phyloP scores from a whole-genome alignment of 1,139 yeast species.

The Wickerhamomyces sp. region DNA sequence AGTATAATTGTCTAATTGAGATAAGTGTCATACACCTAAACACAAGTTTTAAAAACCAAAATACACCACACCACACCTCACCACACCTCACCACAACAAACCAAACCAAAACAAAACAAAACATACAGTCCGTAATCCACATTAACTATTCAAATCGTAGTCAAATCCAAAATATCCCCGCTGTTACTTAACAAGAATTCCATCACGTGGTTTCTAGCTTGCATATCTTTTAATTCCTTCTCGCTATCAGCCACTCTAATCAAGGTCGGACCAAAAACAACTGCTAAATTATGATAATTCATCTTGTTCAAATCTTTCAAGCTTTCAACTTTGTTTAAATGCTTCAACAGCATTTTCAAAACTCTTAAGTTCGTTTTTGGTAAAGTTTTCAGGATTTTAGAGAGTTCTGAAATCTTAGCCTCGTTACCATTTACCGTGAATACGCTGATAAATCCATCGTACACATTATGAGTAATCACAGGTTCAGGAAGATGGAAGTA shows the following conservation, averaged over 20 bases:
- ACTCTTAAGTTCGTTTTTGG: conserved; percentile 68
- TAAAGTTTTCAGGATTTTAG: conserved; percentile 35
- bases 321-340: conserved; percentile 52
- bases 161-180: background rate
- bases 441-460: conserved; percentile 58
- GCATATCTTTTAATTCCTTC: conserved; percentile 84
- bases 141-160: background rate
- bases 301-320: conserved; percentile 56
- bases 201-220: conserved; percentile 70
- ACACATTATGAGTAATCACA: conserved; percentile 63
- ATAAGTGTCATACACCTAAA: too few relatives aligned
- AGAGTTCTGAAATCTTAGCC: conserved; percentile 30
- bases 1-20: too few relatives aligned
- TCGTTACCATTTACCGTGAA: conserved; percentile 33
- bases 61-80: too few relatives aligned
- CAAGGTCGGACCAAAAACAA: conserved; percentile 93
- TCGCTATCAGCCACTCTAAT: conserved; percentile 79
- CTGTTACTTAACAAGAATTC: conserved; percentile 32
- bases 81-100: too few relatives aligned
- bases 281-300: conserved; percentile 79
- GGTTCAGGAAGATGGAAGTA: conserved; percentile 77
- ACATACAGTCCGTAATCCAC: too few relatives aligned
- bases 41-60: background rate
- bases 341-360: conserved; percentile 52
- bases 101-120: too few relatives aligned